Evolutionary conservation across 148 eudicot species (phyloP).

Genomic region (Rhododendron molle): DNA sequence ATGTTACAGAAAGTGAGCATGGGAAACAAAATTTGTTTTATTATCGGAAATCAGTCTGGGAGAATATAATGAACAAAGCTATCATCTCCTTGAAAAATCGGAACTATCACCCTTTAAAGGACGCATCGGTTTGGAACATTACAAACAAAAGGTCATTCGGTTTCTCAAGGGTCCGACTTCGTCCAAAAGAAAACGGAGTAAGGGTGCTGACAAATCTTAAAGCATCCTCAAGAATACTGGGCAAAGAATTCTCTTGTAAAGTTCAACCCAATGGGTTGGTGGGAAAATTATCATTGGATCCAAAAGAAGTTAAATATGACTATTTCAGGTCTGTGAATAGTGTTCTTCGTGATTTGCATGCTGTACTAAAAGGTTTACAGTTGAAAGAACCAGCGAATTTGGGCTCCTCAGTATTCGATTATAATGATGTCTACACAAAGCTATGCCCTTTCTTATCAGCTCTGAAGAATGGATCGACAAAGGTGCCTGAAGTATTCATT

Average conservation of each 20-base stretch:
- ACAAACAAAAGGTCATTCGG: constrained; percentile 63
- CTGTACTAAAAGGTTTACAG: constrained; percentile 57
- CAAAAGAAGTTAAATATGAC: constrained; percentile 9
- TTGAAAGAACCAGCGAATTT: constrained; percentile 54
- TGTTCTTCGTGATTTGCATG: constrained; percentile 62
- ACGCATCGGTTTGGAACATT: constrained; percentile 32
- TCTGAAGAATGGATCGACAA: constrained; percentile 41
- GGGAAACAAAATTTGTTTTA: constrained; percentile 62
- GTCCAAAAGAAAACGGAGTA: constrained; percentile 68
- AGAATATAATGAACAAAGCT: constrained; percentile 36
- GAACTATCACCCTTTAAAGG: constrained; percentile 37
- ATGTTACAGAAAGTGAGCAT: constrained; percentile 80
- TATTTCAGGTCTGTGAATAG: constrained; percentile 59
- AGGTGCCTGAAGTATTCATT: constrained; percentile 50
- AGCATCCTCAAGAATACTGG: constrained; percentile 48
- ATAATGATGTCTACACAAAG: constrained; percentile 70
- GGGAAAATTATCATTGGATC: constrained; percentile 10
- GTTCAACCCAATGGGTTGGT: constrained; percentile 5
- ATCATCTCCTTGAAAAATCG: constrained; percentile 27
- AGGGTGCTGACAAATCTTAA: constrained; percentile 72
- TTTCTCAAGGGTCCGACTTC: constrained; percentile 74
- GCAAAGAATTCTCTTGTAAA: constrained; percentile 9
- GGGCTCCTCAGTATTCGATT: constrained; percentile 80
- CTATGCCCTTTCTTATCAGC: constrained; percentile 52
- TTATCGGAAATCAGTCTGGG: constrained; percentile 63